Evolutionary conservation across 768 basidiomycete species (phyloP), one percentile per base, ranked within the genome.

Genomic region (Mycena galopus): DNA sequence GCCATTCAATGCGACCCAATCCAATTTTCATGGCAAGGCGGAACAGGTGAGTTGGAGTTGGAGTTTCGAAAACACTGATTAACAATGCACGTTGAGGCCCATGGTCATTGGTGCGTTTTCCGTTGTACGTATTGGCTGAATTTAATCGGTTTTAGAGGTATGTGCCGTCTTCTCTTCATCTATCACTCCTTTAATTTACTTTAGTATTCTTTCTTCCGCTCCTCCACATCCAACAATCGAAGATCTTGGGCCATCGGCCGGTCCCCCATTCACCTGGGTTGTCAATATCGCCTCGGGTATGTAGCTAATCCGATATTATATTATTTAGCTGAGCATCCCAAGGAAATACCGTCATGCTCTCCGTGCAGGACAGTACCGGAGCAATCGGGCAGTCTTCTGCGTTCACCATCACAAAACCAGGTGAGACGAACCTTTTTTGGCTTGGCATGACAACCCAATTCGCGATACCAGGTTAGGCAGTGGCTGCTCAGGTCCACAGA

Each of bases 1-100:
- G 51, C 51, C 17, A 30, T 17, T 4, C 21, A 16, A 11, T 66
- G 70, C 25, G 6, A 32, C 19, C 3, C 35, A 5, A 23, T 47
- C 25, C 50, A 61, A 11, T 37, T 71, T 35, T 23, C 50, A 27
- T 71, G 70, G 70, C 35, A 65, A 56, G 70, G 70, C 27, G 70
- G 70, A 61, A 60, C 35, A 56, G 70, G 70, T 71, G 32, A 27
- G 42, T n/a, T n/a, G 9, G 21, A 7, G 17, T 4, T 66, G 0
- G 23, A 21, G 4, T 21, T 47, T 25, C 12, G 17, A 50, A 61
- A 9, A 29, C 8, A 27, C 37, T 42, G 16, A 30, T 58, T 66
- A 33, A 71, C 47, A n/a, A 32, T 29, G 17, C 5, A 0, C 23
- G 4, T 33, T 9, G 7, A 71, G 70, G 2, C 25, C 70, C 70